phyloP scores from a whole-genome alignment of 805 yeast species.

The Monosporozyma aerobia region DNA sequence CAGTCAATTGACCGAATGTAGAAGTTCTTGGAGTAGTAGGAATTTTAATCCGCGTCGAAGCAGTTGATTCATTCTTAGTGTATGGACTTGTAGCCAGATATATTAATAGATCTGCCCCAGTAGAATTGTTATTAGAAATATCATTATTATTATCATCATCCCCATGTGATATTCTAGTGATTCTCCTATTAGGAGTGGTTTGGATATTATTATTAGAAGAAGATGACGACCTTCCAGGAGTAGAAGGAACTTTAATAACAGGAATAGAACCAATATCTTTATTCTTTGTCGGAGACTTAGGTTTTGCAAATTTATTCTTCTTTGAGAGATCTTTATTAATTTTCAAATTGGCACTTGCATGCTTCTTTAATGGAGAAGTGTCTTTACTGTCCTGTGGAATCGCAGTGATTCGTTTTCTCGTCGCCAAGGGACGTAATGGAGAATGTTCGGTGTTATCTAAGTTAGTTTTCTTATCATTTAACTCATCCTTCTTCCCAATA shows the following conservation, averaged over 20 bases:
- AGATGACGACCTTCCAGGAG: constrained; percentile 6
- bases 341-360: neutral
- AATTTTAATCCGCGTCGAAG: constrained; percentile 5
- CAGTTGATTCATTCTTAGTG: constrained; percentile 5
- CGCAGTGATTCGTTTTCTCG: neutral
- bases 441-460: neutral
- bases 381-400: neutral
- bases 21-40: constrained; percentile 24
- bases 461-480: neutral
- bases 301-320: neutral
- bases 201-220: neutral
- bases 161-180: constrained; percentile 5
- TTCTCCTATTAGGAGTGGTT: constrained; percentile 3
- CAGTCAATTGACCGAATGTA: constrained; percentile 3
- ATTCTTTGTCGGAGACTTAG: neutral
- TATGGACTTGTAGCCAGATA: constrained; percentile 31
- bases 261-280: neutral
- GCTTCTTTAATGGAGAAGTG: constrained; percentile 8
- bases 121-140: neutral
- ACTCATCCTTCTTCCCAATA: neutral
- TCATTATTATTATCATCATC: neutral
- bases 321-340: neutral
- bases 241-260: constrained; percentile 6
- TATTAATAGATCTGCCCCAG: constrained; percentile 30
- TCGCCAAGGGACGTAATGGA: neutral